Conservation (phyloP, 306 rosid species). For the Glycine tomentella region DNA sequence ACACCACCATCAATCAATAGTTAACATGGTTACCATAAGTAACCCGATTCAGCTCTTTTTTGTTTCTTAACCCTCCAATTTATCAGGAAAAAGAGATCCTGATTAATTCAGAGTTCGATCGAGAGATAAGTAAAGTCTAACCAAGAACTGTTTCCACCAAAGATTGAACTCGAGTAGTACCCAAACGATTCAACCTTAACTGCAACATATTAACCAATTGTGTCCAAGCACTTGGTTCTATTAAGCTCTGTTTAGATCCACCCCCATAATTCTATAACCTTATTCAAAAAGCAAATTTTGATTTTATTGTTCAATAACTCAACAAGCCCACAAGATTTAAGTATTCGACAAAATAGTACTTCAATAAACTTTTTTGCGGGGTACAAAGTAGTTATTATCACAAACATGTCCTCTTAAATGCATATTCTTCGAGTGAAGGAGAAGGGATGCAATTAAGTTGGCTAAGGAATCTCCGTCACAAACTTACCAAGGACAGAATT, state of each 20-base stretch:
- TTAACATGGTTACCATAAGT: background rate
- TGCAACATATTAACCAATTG: no score
- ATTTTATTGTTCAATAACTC: background rate
- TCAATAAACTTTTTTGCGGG: background rate
- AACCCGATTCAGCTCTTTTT: background rate
- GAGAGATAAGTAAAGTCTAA: no score
- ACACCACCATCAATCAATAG: conserved; percentile 23
- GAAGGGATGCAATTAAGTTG: conserved; percentile 32
- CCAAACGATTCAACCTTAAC: no score
- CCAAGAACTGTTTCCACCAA: no score
- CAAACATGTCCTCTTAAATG: background rate
- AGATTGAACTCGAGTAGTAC: no score
- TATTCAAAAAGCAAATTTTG: background rate
- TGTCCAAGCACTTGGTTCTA: no score
- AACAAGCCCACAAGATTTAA: background rate
- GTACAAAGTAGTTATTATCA: conserved; percentile 23
- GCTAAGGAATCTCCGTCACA: background rate
- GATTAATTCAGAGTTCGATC: no score
- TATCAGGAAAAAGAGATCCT: no score
- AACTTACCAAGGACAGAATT: background rate
- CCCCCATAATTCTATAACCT: conserved; percentile 1
- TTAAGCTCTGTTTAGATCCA: background rate
- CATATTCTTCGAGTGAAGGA: conserved; percentile 41
- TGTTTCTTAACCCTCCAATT: no score
- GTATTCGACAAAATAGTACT: background rate